Evolutionary conservation across 1,284 basidiomycete species (phyloP).

Genomic region (Trametes polyzona): DNA sequence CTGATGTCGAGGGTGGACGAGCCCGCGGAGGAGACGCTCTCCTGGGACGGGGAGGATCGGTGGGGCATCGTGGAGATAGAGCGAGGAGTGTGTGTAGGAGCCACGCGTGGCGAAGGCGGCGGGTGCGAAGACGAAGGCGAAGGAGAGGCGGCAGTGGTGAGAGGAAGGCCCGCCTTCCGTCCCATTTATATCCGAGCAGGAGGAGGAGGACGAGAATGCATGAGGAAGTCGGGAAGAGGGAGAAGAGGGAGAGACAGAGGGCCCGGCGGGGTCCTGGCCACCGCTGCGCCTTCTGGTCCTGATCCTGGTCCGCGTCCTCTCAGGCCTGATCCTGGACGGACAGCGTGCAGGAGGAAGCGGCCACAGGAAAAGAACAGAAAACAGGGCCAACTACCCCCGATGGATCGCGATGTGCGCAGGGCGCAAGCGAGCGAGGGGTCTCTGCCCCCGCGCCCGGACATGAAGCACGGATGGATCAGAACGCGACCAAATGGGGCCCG

Average conservation of each 20-base stretch:
- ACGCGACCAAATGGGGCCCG: neutral
- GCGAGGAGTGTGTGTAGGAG: slow-evolving; percentile 6
- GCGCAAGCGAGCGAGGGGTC: neutral
- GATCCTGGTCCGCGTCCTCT: neutral
- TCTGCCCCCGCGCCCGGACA: neutral
- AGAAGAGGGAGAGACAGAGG: neutral
- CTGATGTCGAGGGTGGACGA: slow-evolving; percentile 15
- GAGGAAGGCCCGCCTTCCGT: neutral
- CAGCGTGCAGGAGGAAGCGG: neutral
- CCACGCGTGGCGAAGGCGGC: slow-evolving; percentile 1
- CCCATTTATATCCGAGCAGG: slow-evolving; percentile 14
- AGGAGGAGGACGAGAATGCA: slow-evolving; percentile 1
- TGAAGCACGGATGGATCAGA: neutral
- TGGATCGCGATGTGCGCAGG: slow-evolving; percentile 1
- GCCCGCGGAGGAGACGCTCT: slow-evolving; percentile 15
- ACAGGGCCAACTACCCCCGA: neutral
- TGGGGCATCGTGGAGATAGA: slow-evolving; percentile 25
- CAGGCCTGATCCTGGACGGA: neutral
- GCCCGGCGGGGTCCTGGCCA: neutral
- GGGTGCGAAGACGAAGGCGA: slow-evolving; percentile 1
- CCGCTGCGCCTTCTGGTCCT: neutral
- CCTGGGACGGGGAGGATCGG: slow-evolving; percentile 18
- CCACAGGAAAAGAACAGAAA: neutral
- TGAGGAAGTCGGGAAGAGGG: neutral
- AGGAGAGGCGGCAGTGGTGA: slow-evolving; percentile 6